Evolutionary conservation across 192 early-diverging fungal species (phyloP), one percentile per base, ranked within the genome.

Genomic region (Dissophora globulifera): DNA sequence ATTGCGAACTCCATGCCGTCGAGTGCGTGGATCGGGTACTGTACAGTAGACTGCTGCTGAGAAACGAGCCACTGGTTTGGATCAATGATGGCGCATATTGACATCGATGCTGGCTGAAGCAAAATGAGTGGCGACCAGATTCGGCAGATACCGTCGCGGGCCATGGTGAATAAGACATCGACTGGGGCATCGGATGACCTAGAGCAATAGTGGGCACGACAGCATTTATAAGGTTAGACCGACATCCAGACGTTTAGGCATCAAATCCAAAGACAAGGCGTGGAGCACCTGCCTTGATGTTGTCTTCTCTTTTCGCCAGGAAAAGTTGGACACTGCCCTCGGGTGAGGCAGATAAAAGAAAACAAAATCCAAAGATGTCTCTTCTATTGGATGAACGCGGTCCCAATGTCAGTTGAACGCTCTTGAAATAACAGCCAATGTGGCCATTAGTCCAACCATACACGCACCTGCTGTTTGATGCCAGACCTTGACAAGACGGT

Each of bases 71-170:
- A 85, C 63, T 89, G 86, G 17, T 72, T 80, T 1, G 92, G 90
- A 66, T 93, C 90, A 42, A 93, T 87, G 2, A 87, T 83, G 4
- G 86, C 91, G 46, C 85, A 82, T 58, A 94, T 72, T 56, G 91
- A 83, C 58, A 94, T 87, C 9, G 74, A 69, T 43, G 83, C 82
- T 4, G 86, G 78, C 13, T 81, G 78, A n/a, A 79, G 64, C 2
- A 72, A 53, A 57, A 84, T 64, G 6, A 78, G 79, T 3, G 86
- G 84, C 26, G 82, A 81, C 93, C 93, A 94, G 12, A 94, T 82
- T 15, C 92, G 84, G 62, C 87, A 82, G 20, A 91, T 83, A 12
- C 89, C 89, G 65, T 93, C 91, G 20, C 69, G 71, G 9, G 82
- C 85, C 82, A 90, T 83, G 4, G 93, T 94, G 59, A 92, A 83